phyloP scores from a whole-genome alignment of 306 rosid species.

The Luffa aegyptiaca region DNA sequence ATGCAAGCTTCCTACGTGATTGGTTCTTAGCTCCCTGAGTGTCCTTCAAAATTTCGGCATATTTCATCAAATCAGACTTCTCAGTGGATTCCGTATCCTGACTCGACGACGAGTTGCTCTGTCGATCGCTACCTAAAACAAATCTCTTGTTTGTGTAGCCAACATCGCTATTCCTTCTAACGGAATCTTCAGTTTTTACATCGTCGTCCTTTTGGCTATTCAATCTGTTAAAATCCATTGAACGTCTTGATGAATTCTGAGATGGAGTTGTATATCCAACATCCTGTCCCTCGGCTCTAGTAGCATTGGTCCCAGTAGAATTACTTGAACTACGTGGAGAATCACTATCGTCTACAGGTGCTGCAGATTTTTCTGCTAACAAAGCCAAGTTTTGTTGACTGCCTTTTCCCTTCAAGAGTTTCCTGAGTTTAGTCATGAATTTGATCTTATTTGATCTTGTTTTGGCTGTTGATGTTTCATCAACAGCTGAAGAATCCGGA shows the following conservation, averaged over 20 bases:
- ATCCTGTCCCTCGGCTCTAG: slow-evolving; percentile 21
- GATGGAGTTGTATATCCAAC: slow-evolving; percentile 24
- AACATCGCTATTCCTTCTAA: slow-evolving; percentile 14
- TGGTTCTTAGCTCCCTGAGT: slow-evolving; percentile 17
- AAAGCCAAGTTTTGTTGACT: slow-evolving; percentile 13
- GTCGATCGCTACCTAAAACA: slow-evolving; percentile 13
- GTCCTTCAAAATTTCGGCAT: slow-evolving; percentile 60
- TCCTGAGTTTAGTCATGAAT: slow-evolving; percentile 51
- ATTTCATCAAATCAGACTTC: slow-evolving; percentile 50
- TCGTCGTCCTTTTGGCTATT: slow-evolving; percentile 28
- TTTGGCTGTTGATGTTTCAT: slow-evolving; percentile 29
- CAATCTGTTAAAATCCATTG: slow-evolving; percentile 28
- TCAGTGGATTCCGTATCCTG: slow-evolving; percentile 28
- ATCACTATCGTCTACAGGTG: slow-evolving; percentile 19
- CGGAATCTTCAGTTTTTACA: slow-evolving; percentile 11
- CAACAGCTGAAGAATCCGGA: slow-evolving; percentile 38
- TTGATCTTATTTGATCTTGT: slow-evolving; percentile 28
- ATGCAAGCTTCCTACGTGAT: slow-evolving; percentile 30
- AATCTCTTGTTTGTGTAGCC: slow-evolving; percentile 32
- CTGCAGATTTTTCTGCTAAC: slow-evolving; percentile 28
- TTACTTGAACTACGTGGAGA: slow-evolving; percentile 25
- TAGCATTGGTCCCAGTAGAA: slow-evolving; percentile 19
- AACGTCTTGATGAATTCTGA: slow-evolving; percentile 18
- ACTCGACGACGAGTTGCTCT: slow-evolving; percentile 19
- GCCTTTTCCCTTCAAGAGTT: slow-evolving; percentile 44